Evolutionary conservation across 2,329 filamentous ascomycete genomes (phyloP).

Genomic region (Microdochium bolleyi): DNA sequence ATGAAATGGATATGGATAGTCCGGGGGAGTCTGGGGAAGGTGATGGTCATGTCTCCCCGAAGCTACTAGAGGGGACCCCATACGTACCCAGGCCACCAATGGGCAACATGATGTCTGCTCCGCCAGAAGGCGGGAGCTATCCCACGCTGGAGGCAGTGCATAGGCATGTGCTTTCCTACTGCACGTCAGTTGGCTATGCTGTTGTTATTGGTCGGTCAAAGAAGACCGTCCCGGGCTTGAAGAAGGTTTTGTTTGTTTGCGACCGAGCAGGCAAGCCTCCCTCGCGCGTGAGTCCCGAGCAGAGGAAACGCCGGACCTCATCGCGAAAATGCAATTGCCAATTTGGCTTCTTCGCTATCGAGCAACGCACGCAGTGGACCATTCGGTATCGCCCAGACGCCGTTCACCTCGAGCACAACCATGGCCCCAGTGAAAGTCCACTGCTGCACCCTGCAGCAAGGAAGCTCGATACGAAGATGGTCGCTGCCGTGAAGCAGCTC

Average conservation of each 20-base stretch:
- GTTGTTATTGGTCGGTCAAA: constrained; percentile 62
- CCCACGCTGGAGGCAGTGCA: constrained; percentile 58
- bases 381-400: constrained; percentile 55
- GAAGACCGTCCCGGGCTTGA: constrained; percentile 58
- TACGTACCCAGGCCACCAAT: constrained; percentile 46
- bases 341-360: constrained; percentile 63
- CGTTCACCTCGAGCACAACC: constrained; percentile 52
- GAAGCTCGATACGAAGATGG: constrained; percentile 60
- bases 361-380: constrained; percentile 60
- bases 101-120: constrained; percentile 53
- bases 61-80: constrained; percentile 38
- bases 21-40: constrained; percentile 37
- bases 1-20: constrained; percentile 45
- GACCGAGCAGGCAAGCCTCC: constrained; percentile 58
- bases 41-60: constrained; percentile 34
- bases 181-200: constrained; percentile 59
- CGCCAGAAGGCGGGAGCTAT: constrained; percentile 56
- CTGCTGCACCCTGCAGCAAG: constrained; percentile 58
- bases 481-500: constrained; percentile 57
- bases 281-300: constrained; percentile 53
- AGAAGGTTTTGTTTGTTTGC: constrained; percentile 61
- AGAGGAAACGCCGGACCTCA: constrained; percentile 57
- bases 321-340: constrained; percentile 63
- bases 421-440: constrained; percentile 58
- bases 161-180: constrained; percentile 56